Conservation (phyloP, 1,284 basidiomycete species). For the Testicularia cyperi region DNA sequence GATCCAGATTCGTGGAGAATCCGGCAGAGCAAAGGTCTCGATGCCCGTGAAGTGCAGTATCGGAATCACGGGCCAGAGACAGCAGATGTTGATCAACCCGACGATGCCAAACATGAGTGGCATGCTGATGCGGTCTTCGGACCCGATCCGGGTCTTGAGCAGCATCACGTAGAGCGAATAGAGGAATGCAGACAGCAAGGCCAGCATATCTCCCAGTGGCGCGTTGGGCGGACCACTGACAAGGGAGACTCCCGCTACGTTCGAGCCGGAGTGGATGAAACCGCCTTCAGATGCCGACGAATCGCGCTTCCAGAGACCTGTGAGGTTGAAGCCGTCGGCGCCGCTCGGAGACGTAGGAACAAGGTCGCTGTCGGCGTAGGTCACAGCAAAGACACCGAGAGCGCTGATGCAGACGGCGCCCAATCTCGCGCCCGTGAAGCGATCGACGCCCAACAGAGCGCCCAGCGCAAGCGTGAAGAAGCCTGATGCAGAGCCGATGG, state of each 20-base stretch:
- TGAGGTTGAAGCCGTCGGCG: not conserved
- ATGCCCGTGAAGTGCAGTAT: slow-evolving; percentile 75
- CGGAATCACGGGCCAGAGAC: slow-evolving; percentile 78
- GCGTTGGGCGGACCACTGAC: slow-evolving; percentile 32
- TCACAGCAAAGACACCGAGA: slow-evolving; percentile 80
- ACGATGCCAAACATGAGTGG: slow-evolving; percentile 67
- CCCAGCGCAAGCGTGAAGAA: slow-evolving; percentile 92
- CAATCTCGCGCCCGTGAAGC: slow-evolving; percentile 73
- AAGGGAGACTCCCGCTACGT: not conserved
- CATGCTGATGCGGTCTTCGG: slow-evolving; percentile 53
- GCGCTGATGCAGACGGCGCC: slow-evolving; percentile 82
- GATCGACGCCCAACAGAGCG: slow-evolving; percentile 79
- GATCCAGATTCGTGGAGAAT: slow-evolving; percentile 66
- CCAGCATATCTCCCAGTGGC: slow-evolving; percentile 50
- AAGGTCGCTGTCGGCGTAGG: slow-evolving; percentile 50
- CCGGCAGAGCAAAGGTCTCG: slow-evolving; percentile 77
- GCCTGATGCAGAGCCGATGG: slow-evolving; percentile 70
- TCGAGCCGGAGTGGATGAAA: too few relatives aligned
- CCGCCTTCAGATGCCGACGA: not conserved
- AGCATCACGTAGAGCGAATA: slow-evolving; percentile 91
- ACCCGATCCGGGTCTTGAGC: slow-evolving; percentile 71
- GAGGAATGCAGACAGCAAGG: slow-evolving; percentile 61
- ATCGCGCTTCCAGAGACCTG: slow-evolving; percentile 15
- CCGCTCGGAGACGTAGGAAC: not conserved
- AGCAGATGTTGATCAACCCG: slow-evolving; percentile 81